Evolutionary conservation across 306 rosid genomes (phyloP).

Genomic region (Cicer cuneatum): DNA sequence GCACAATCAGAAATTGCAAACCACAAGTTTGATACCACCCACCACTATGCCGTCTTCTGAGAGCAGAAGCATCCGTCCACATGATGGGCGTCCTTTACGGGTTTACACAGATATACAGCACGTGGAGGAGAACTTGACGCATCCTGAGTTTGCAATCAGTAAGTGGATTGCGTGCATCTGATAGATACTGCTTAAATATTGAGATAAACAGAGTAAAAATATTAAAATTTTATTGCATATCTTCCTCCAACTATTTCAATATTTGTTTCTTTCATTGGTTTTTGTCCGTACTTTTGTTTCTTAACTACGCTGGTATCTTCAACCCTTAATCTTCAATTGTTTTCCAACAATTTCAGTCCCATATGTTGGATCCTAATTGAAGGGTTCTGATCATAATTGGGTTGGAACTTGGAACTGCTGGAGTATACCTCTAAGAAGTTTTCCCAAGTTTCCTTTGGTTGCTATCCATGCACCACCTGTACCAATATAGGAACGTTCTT

Average conservation of each 20-base stretch:
- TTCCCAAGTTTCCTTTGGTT: constrained; percentile 9
- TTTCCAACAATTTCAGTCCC: not conserved
- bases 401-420: constrained; percentile 18
- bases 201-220: constrained; percentile 1
- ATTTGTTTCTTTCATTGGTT: not conserved
- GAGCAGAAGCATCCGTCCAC: constrained; percentile 46
- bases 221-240: not conserved
- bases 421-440: constrained; percentile 2
- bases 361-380: not conserved
- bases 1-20: constrained; percentile 55
- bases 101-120: constrained; percentile 91
- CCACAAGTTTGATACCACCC: constrained; percentile 42
- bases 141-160: constrained; percentile 76
- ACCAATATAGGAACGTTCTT: not conserved
- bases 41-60: constrained; percentile 40
- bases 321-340: not conserved
- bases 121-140: constrained; percentile 81
- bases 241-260: not conserved
- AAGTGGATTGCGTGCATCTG: constrained; percentile 48
- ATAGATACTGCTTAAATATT: not conserved
- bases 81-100: constrained; percentile 54
- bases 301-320: not conserved
- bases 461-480: not conserved
- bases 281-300: not conserved
- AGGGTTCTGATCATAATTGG: constrained; percentile 4